Evolutionary conservation across 2,329 filamentous ascomycete genomes (phyloP).

Genomic region (Fusarium solani-melongenae): DNA sequence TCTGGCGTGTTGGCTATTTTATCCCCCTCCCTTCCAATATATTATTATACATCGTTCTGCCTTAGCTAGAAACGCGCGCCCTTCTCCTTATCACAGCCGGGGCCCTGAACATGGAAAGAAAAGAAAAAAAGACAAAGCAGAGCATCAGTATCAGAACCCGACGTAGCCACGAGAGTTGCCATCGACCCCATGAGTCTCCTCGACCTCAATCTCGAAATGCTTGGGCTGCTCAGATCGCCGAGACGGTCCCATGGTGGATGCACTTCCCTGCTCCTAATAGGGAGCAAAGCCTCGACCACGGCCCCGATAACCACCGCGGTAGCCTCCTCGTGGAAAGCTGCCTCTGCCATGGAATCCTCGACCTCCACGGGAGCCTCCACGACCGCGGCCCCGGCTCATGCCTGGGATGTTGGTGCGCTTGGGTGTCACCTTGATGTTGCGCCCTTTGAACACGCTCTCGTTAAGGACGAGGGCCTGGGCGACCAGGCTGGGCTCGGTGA

Average conservation of each 20-base stretch:
- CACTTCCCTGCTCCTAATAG: slow-evolving; percentile 63
- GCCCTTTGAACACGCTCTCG: slow-evolving; percentile 93
- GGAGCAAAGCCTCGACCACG: slow-evolving; percentile 73
- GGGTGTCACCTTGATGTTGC: slow-evolving; percentile 93
- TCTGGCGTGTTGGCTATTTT: slow-evolving; percentile 26
- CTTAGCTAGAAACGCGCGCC: slow-evolving; percentile 27
- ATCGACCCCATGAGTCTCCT: slow-evolving; percentile 34
- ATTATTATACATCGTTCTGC: slow-evolving; percentile 34
- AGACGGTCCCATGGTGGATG: slow-evolving; percentile 30
- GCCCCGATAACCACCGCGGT: slow-evolving; percentile 75
- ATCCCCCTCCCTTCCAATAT: slow-evolving; percentile 17
- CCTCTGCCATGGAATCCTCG: slow-evolving; percentile 66
- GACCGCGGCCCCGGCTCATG: slow-evolving; percentile 74
- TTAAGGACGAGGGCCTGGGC: slow-evolving; percentile 94
- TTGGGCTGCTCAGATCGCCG: slow-evolving; percentile 31
- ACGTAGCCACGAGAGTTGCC: slow-evolving; percentile 19
- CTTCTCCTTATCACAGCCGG: slow-evolving; percentile 33
- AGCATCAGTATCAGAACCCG: slow-evolving; percentile 9
- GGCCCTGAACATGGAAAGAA: slow-evolving; percentile 22
- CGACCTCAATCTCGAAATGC: slow-evolving; percentile 42
- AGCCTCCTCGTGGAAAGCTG: slow-evolving; percentile 60
- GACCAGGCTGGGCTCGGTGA: slow-evolving; percentile 92
- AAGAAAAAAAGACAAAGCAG: neutral
- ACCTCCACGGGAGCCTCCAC: slow-evolving; percentile 50
- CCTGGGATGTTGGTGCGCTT: slow-evolving; percentile 98